Evolutionary conservation across 148 eudicot genomes (phyloP), one percentile per base, ranked within the genome.

Genomic region (Fagopyrum esculentum): DNA sequence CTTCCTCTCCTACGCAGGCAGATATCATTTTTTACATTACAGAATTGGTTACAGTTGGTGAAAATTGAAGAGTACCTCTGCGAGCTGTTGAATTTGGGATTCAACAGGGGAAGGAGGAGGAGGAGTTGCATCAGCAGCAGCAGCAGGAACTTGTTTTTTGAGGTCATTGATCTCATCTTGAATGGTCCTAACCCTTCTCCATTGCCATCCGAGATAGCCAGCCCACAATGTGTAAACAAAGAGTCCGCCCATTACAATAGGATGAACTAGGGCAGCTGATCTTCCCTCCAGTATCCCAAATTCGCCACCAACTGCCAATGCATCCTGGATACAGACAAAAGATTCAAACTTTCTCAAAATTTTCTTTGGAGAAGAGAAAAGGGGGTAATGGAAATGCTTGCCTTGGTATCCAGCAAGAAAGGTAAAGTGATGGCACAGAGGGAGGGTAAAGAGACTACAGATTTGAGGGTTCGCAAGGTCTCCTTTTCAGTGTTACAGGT

Each of bases 191-290:
- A 95, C 87, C 9, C 99, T 73, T 45, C 99, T 72, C 98, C 98
- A 94, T 81, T 94, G 98, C 98, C 98, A 94, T 0, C 98, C 98
- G 60, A 94, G 72, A 82, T 90, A 94, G n/a, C 98, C 98, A 55
- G 96, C 86, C 86, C 89, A 94, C 72, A 95, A 72, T 9, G 99
- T 92, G 80, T 82, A 92, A 6, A 80, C 44, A 63, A 95, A 95
- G 26, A 95, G 63, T 43, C 92, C 86, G 26, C 88, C 85, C 99
- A 95, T 95, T 54, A 80, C 98, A 8, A 83, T 40, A 9, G 99
- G 99, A 75, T 95, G 99, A 72, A 95, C 47, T 40, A 95, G 77
- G 6, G 98, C 90, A 64, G 78, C 63, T 61, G 93, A 52, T 70
- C 98, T 92, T 45, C 98, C 98, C 77, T 95, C 98, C 77, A 94